A percentile compares a stretch with the other conserved stretches of the same genome.
These are phyloP conservation scores for Cucurbita maxima DNA, from an alignment of 306 rosid genomes.

Conservation along the genomic window DNA sequence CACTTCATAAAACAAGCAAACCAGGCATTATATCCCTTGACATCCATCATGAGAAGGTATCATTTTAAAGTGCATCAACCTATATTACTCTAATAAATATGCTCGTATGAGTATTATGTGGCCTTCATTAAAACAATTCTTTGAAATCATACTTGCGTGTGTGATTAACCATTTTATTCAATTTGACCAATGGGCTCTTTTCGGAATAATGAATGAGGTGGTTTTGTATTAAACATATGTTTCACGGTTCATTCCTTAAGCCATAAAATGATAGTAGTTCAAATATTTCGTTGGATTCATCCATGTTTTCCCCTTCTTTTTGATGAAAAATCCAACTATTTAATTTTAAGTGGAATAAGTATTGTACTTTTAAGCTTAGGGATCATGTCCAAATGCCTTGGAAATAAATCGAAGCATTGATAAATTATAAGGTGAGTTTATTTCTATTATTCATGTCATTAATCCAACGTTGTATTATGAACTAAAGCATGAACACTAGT, in stretches of 20 bases:
- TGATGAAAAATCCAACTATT: background rate
- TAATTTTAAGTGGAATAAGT: background rate
- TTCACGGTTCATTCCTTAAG: background rate
- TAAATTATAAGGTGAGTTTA: background rate
- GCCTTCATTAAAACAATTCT: background rate
- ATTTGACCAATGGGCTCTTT: background rate
- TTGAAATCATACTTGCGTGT: background rate
- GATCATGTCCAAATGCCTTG: background rate
- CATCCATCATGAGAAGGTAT: constrained; percentile 59
- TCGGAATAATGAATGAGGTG: background rate
- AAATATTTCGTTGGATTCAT: background rate
- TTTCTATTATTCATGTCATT: background rate
- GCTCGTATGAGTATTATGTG: background rate
- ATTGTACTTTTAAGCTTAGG: background rate
- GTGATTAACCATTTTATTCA: background rate
- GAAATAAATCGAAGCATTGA: background rate
- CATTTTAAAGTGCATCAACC: background rate
- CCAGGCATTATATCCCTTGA: constrained; percentile 82
- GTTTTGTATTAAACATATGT: background rate
- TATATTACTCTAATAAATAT: background rate
- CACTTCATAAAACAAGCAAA: constrained; percentile 89
- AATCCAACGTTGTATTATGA: background rate
- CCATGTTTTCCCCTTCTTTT: background rate
- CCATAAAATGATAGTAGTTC: background rate
- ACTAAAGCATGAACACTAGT: background rate